phyloP scores from a whole-genome alignment of 805 yeast species.

The Metschnikowia noctiluminum region DNA sequence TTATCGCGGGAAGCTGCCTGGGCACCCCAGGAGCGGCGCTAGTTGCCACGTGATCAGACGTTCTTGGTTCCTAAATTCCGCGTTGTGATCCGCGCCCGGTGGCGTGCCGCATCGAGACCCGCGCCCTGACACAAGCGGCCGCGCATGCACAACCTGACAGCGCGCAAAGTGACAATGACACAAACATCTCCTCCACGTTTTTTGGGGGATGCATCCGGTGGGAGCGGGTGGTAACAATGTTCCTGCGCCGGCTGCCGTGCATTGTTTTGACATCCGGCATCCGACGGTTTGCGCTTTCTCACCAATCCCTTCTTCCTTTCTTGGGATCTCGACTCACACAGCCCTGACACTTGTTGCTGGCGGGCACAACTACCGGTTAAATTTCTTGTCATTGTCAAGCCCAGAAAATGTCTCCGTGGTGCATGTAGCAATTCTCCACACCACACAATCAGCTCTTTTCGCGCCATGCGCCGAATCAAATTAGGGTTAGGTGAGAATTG shows the following conservation, averaged over 20 bases:
- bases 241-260: slow-evolving; percentile 1
- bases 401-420: neutral
- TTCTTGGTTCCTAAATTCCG: neutral
- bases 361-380: neutral
- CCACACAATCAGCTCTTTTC: neutral
- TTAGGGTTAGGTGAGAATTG: neutral
- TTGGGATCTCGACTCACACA: no score
- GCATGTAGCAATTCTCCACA: neutral
- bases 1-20: no score
- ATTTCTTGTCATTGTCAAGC: neutral
- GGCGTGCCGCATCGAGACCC: slow-evolving; percentile 1
- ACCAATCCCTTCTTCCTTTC: neutral
- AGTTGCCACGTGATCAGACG: neutral
- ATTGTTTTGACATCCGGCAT: neutral
- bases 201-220: neutral
- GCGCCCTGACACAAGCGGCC: slow-evolving; percentile 3
- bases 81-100: slow-evolving; percentile 1
- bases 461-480: neutral
- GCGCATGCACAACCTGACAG: slow-evolving; percentile 9
- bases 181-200: neutral
- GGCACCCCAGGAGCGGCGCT: neutral
- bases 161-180: neutral
- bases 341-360: no score
- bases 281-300: neutral
- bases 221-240: neutral